Conservation (phyloP, 495 filamentous ascomycete genomes). For the Podospora pseudocomata region DNA sequence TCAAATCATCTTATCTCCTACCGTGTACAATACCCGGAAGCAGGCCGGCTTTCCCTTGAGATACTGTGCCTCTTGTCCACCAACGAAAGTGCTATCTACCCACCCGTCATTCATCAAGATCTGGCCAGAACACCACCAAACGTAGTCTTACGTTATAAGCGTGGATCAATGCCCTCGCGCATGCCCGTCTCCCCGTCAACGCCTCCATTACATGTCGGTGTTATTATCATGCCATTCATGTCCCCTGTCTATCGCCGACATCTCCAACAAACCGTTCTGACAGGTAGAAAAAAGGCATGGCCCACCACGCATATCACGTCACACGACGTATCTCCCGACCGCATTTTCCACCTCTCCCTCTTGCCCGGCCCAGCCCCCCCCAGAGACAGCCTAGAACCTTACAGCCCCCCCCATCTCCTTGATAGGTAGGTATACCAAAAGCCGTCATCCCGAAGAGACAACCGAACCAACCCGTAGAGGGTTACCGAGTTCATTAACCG, state of each 20-base stretch:
- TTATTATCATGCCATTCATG: not conserved
- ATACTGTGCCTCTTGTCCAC: not conserved
- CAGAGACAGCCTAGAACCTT: not conserved
- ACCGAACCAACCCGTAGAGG: no score
- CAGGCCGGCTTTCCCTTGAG: not conserved
- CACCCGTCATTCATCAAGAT: not conserved
- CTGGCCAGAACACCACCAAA: not conserved
- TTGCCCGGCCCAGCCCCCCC: not conserved
- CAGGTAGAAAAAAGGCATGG: not conserved
- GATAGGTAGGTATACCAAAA: not conserved
- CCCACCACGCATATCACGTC: not conserved
- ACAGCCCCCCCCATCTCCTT: not conserved
- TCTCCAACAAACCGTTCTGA: not conserved
- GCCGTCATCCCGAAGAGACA: not conserved
- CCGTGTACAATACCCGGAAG: not conserved
- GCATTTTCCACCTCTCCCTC: not conserved
- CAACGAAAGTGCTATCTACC: not conserved
- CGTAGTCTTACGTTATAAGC: not conserved
- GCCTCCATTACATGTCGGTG: not conserved
- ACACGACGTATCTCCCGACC: not conserved
- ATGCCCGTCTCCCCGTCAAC: not conserved
- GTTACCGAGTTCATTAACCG: not conserved
- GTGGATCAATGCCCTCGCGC: not conserved
- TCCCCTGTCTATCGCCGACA: not conserved
- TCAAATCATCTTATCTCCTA: not conserved